Evolutionary conservation across 164 flowering plant genomes (phyloP), one percentile per base, ranked within the genome.

Genomic region (Chimonanthus salicifolius): DNA sequence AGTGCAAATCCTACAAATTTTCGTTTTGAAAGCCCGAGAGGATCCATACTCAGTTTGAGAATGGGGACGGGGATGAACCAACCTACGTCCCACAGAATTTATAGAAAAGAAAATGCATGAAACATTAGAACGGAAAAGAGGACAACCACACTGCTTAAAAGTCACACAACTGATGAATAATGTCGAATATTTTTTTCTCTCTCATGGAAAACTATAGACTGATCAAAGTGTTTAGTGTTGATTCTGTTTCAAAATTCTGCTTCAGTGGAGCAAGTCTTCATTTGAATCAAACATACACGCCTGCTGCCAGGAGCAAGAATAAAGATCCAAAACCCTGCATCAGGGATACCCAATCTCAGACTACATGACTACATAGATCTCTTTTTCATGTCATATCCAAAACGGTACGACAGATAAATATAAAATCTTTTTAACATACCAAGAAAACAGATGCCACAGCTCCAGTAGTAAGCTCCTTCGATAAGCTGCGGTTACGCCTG

Each of bases 401-500:
- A 43, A 21, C 49, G n/a, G 21, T 20, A 20, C 0, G 44, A 68
- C 64, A 80, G 4, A 58, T 49, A 54, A 4, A 49, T 8, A 71
- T 8, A 45, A 4, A 6, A 48, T 7, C 45, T 44, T 2, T 10
- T 18, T 6, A 43, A 69, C 76, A 11, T 85, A 94, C 98, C 95
- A 94, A 75, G 86, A 94, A 94, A 70, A 94, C 82, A 46, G 97
- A 94, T 70, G 98, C 98, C 66, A 88, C 83, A 6, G 94, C 88
- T 60, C 92, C 97, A 43, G 94, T 85, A 8, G 77, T 71, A 49
- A 92, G 87, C 86, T 92, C 97, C 84, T 89, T 90, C 4, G 83
- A 83, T 64, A 89, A 76, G 78, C 87, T 85, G 74, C 97, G 93
- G 81, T 74, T 92, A 72, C 70, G 76, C 85, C 83, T 84, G 7